These are phyloP conservation scores for Leccinum variicolor DNA, from an alignment of 768 basidiomycete genomes.

Conservation along the genomic window DNA sequence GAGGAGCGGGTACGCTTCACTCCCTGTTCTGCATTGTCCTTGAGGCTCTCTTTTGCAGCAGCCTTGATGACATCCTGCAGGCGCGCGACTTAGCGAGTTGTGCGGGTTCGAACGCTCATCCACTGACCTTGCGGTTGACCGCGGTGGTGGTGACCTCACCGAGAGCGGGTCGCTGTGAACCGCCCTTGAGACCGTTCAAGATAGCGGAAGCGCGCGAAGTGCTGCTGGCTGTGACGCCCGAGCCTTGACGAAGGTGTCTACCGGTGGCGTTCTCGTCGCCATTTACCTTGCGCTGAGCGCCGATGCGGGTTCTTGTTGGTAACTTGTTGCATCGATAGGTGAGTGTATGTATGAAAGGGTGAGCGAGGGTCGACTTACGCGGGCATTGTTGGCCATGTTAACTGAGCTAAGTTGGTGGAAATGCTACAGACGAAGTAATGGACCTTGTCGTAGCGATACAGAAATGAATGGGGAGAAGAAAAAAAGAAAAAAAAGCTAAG, in stretches of 20 bases:
- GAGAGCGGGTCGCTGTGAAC: slow-evolving; percentile 65
- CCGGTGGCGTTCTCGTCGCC: slow-evolving; percentile 77
- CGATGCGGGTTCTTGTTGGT: slow-evolving; percentile 61
- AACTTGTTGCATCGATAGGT: slow-evolving; percentile 42
- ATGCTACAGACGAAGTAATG: slow-evolving; percentile 24
- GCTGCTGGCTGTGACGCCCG: slow-evolving; percentile 43
- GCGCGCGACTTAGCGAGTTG: not conserved
- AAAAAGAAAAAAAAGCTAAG: not conserved
- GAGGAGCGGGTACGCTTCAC: slow-evolving; percentile 60
- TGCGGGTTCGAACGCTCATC: not conserved
- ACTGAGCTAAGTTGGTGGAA: slow-evolving; percentile 3
- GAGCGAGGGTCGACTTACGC: slow-evolving; percentile 41
- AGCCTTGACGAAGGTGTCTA: slow-evolving; percentile 62
- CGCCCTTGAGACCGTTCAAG: slow-evolving; percentile 46
- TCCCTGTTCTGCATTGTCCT: slow-evolving; percentile 53
- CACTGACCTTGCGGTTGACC: slow-evolving; percentile 70
- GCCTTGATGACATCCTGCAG: slow-evolving; percentile 40
- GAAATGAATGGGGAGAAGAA: slow-evolving; percentile 27
- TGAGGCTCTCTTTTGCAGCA: slow-evolving; percentile 52
- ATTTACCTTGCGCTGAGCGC: slow-evolving; percentile 63
- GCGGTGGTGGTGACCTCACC: slow-evolving; percentile 78
- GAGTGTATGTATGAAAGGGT: not conserved
- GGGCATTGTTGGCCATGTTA: slow-evolving; percentile 57
- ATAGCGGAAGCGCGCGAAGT: slow-evolving; percentile 49
- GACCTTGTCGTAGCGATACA: slow-evolving; percentile 14